phyloP scores from a whole-genome alignment of 2,329 filamentous ascomycete species.

The Lachnellula arida region DNA sequence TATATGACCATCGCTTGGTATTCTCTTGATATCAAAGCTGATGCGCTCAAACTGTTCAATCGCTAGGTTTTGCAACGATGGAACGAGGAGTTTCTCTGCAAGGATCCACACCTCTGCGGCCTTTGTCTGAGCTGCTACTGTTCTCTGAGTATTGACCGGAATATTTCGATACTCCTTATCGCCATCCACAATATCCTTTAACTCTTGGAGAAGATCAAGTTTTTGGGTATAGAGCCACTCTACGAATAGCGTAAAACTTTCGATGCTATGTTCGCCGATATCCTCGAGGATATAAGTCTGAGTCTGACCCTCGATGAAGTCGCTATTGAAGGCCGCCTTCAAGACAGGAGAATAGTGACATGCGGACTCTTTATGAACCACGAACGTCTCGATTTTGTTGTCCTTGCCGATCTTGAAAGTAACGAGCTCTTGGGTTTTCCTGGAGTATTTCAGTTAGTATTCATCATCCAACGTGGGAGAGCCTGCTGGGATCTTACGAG shows the following conservation, averaged over 20 bases:
- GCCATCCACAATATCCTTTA: background rate
- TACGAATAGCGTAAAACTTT: background rate
- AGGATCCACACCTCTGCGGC: slow-evolving; percentile 4
- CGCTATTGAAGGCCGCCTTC: slow-evolving; percentile 3
- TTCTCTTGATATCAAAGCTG: background rate
- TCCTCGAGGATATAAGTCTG: slow-evolving; percentile 6
- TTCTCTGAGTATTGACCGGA: background rate
- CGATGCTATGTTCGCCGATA: background rate
- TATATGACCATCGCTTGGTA: no score
- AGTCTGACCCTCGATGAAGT: slow-evolving; percentile 1
- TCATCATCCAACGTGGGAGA: no score
- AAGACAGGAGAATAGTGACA: slow-evolving; percentile 5
- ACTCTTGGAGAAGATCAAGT: background rate
- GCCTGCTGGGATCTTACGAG: no score
- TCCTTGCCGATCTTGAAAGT: background rate
- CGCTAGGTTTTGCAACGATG: background rate
- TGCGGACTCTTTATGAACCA: slow-evolving; percentile 8
- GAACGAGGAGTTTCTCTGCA: slow-evolving; percentile 2
- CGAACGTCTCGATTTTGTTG: background rate
- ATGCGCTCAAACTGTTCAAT: background rate
- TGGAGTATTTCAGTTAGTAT: background rate
- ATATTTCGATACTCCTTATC: no score
- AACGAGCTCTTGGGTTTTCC: background rate
- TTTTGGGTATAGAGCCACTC: slow-evolving; percentile 6
- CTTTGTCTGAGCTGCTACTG: background rate